Evolutionary conservation across 2,329 filamentous ascomycete genomes (phyloP), one percentile per base, ranked within the genome.

Genomic region (Ophiostoma pallidulum): DNA sequence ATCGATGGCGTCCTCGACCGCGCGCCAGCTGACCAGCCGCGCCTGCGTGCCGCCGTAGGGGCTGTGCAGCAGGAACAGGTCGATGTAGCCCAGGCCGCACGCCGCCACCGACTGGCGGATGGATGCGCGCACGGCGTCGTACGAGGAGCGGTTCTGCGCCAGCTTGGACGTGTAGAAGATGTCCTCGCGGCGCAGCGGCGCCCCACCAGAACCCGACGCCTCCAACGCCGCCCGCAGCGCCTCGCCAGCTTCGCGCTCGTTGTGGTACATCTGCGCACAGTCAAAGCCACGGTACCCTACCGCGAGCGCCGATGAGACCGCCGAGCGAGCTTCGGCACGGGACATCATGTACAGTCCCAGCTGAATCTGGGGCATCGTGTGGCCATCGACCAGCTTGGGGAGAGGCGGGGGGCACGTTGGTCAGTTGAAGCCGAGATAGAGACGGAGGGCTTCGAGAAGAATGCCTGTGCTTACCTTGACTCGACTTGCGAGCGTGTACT

Each of bases 111-210:
- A 83, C 59, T 75, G 62, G 52, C 72, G 77, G 53, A 92, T 86
- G 0, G 82, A 80, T 51, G 66, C 68, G 42, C 81, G 74, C 20
- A 84, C 84, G 4, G 69, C 67, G n/a, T 83, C 74, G 62, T 90
- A 91, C 4, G 74, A 73, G 1, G 71, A 71, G 56, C 66, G 67
- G 59, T 81, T 86, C 49, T 73, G 78, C 1, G 78, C 79, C 13
- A 92, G 72, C 67, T 92, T 94, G 31, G 82, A 84, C 0, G 86
- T 92, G 62, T 86, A 90, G 64, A 86, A 86, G 45, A 92, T 69
- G 57, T 90, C 80, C 48, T 81, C 75, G 5, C 86, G 75, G n/a
- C n/a, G n/a, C n/a, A n/a, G n/a, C n/a, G n/a, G n/a, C n/a, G n/a
- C n/a, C n/a, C n/a, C n/a, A n/a, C n/a, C n/a, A n/a, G n/a, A n/a